These are phyloP conservation scores for Cucurbitaria berberidis DNA, from an alignment of 2,329 filamentous ascomycete species.

Conservation along the genomic window DNA sequence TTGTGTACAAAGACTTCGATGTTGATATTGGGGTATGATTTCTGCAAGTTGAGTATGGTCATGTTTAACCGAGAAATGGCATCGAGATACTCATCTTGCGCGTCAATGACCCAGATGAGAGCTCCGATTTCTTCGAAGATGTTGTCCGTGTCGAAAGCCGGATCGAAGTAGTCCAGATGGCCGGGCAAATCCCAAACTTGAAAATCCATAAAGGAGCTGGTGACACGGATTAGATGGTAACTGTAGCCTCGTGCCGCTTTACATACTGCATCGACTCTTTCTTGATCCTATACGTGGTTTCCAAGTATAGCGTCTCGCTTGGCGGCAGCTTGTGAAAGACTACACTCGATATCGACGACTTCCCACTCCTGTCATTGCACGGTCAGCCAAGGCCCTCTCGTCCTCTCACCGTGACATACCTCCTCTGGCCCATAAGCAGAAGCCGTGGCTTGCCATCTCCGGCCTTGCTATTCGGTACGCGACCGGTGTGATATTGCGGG, in stretches of 20 bases:
- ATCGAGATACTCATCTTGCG: conserved; percentile 96
- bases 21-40: conserved; percentile 90
- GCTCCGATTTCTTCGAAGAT: conserved; percentile 95
- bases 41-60: conserved; percentile 87
- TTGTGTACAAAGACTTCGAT: conserved; percentile 99
- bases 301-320: conserved; percentile 92
- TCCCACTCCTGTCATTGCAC: conserved; percentile 75
- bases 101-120: conserved; percentile 97
- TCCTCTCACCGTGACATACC: conserved; percentile 60
- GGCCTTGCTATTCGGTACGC: conserved; percentile 56
- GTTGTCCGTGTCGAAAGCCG: conserved; percentile 86
- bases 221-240: conserved; percentile 5
- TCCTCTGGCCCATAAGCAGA: conserved; percentile 91
- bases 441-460: conserved; percentile 78
- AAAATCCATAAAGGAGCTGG: conserved; percentile 97
- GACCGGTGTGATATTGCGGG: conserved; percentile 51
- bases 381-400: conserved; percentile 15
- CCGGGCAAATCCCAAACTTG: conserved; percentile 98
- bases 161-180: conserved; percentile 90
- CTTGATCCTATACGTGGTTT: conserved; percentile 92
- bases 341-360: conserved; percentile 97
- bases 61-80: conserved; percentile 84
- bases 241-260: neutral
- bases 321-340: conserved; percentile 99
- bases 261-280: conserved; percentile 94